These are phyloP conservation scores for Flaveria linearis DNA, from an alignment of 129 eudicot genomes.

Conservation along the genomic window DNA sequence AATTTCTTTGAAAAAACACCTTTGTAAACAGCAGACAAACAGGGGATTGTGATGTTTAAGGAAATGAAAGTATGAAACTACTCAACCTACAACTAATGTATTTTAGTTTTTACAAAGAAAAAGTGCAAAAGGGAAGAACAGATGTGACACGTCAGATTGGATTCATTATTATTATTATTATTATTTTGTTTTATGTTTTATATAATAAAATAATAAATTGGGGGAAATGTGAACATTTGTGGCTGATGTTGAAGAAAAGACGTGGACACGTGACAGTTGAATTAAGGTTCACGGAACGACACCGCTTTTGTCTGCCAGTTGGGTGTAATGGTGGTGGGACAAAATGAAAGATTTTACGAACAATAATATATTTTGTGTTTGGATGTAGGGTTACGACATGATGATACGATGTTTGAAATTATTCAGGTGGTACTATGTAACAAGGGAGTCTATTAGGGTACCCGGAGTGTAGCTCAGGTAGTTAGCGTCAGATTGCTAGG, in stretches of 20 bases:
- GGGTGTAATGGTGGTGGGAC: neutral
- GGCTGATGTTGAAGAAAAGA: neutral
- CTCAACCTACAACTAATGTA: too few relatives aligned
- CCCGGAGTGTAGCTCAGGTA: too few relatives aligned
- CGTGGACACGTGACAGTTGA: neutral
- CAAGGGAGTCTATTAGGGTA: too few relatives aligned
- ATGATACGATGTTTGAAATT: constrained; percentile 3
- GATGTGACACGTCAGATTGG: constrained; percentile 23
- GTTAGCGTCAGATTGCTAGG: too few relatives aligned
- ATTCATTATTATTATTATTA: neutral
- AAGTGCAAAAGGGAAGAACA: constrained; percentile 24
- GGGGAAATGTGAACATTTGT: neutral
- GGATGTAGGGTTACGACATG: neutral
- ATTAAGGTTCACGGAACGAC: constrained; percentile 1
- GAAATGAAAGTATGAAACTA: constrained; percentile 20
- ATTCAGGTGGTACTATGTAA: neutral
- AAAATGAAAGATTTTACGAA: neutral
- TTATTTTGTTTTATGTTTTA: too few relatives aligned
- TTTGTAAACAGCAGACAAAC: too few relatives aligned
- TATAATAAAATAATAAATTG: too few relatives aligned
- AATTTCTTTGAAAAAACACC: too few relatives aligned
- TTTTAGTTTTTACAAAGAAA: neutral
- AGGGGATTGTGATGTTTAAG: constrained; percentile 14
- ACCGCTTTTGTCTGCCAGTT: neutral
- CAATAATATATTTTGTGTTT: neutral